Percentiles rank a stretch among this genome's conserved stretches.
phyloP scores from a whole-genome alignment of 495 filamentous ascomycete genomes.

The Lepraria neglecta region DNA sequence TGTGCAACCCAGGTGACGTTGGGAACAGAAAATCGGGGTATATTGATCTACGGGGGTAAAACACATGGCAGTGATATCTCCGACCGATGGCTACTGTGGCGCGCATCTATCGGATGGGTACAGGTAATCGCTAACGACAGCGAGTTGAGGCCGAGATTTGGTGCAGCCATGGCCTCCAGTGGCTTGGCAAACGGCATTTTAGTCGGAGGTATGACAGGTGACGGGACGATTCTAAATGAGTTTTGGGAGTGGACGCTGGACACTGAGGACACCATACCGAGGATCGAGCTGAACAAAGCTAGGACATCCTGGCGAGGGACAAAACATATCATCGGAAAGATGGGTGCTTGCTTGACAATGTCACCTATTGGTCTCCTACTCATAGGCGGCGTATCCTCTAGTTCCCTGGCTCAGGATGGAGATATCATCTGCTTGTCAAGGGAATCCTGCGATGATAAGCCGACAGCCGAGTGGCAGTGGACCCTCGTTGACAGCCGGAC shows the following conservation, averaged over 20 bases:
- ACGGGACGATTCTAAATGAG: conserved; percentile 54
- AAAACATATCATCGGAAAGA: conserved; percentile 24
- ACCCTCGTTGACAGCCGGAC: conserved; percentile 13
- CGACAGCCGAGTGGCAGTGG: conserved; percentile 16
- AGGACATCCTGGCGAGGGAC: background rate
- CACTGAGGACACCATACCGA: conserved; percentile 6
- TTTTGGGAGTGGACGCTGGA: conserved; percentile 52
- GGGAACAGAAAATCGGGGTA: conserved; percentile 32
- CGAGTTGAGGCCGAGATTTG: conserved; percentile 52
- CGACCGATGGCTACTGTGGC: conserved; percentile 61
- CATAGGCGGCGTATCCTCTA: conserved; percentile 38
- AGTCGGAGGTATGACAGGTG: conserved; percentile 58
- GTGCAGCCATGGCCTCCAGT: conserved; percentile 46
- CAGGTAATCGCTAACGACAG: conserved; percentile 37
- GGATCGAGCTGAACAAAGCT: conserved; percentile 26
- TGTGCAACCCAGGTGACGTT: conserved; percentile 49
- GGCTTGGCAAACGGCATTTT: conserved; percentile 47
- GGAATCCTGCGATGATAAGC: conserved; percentile 4
- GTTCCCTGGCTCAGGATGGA: conserved; percentile 29
- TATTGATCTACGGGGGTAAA: conserved; percentile 68
- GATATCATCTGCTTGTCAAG: conserved; percentile 37
- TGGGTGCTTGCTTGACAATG: conserved; percentile 39
- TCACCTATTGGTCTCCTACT: conserved; percentile 40
- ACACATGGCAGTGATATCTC: conserved; percentile 49
- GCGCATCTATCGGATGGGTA: conserved; percentile 47